These are phyloP conservation scores for Orbilia quercus DNA, from an alignment of 2,329 filamentous ascomycete genomes.

Conservation along the genomic window DNA sequence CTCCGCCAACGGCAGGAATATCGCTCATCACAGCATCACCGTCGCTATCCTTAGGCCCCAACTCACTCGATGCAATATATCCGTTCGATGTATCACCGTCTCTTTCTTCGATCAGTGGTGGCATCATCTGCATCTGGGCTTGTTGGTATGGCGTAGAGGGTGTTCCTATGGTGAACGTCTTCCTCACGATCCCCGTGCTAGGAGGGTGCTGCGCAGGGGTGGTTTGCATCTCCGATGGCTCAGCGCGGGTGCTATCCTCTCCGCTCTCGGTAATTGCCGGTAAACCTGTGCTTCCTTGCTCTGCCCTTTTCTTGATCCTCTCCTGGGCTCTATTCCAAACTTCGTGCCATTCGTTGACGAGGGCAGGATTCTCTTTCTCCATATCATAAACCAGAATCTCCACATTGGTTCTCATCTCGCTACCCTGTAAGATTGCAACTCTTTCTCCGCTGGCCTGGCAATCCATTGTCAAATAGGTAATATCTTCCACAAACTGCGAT, in stretches of 20 bases:
- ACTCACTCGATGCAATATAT: constrained; percentile 46
- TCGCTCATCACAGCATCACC: constrained; percentile 56
- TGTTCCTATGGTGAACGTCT: constrained; percentile 22
- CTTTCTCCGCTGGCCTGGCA: constrained; percentile 83
- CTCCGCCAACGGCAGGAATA: constrained; percentile 24
- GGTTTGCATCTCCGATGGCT: constrained; percentile 7
- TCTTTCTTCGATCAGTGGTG: constrained; percentile 38
- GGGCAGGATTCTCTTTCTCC: constrained; percentile 72
- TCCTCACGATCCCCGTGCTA: constrained; percentile 16
- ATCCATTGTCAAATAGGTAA: constrained; percentile 85
- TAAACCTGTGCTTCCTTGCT: constrained; percentile 62
- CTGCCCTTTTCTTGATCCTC: constrained; percentile 75
- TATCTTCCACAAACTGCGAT: constrained; percentile 87
- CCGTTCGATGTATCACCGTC: constrained; percentile 43
- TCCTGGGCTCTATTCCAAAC: constrained; percentile 81
- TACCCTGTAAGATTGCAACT: constrained; percentile 84
- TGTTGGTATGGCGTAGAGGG: constrained; percentile 31
- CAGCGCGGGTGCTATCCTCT: constrained; percentile 30
- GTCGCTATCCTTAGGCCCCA: constrained; percentile 50
- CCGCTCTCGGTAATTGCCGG: constrained; percentile 39
- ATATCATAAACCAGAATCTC: constrained; percentile 89
- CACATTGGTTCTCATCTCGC: constrained; percentile 90
- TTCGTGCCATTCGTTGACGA: constrained; percentile 68
- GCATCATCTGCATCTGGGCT: constrained; percentile 48
- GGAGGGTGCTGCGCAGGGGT: constrained; percentile 21